Evolutionary conservation across 805 yeast genomes (phyloP), one percentile per base, ranked within the genome.

Genomic region (Candida jianshihensis): DNA sequence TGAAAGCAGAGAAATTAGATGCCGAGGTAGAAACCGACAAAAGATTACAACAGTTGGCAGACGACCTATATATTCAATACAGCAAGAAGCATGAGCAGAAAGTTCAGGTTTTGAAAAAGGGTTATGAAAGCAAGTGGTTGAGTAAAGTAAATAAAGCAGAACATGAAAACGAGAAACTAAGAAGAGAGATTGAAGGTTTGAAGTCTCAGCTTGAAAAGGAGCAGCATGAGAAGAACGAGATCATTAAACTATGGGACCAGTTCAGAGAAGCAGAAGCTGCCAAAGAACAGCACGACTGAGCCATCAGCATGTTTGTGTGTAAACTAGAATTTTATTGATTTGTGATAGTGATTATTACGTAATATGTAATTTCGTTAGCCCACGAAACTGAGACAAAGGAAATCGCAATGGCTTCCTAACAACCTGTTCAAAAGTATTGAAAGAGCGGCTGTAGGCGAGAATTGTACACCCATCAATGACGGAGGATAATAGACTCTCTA

Each of bases 21-120:
- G 65, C 68, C 20, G 79, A 77, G 37, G 55, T 56, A 19, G 74
- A 71, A 15, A 62, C 75, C 3, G 78, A 76, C 42, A 65, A 64
- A 39, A 71, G 74, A 48, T 58, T 81, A 26, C 75, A 77, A 42
- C 71, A 75, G 42, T 59, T 83, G 32, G 84, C 89, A 0, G 79
- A 76, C 40, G 85, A 79, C 46, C 61, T 84, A 10, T 83, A 83
- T 49, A 66, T 73, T 26, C 88, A 81, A 52, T 84, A 84, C 51
- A 74, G 86, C 3, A 76, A 80, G 34, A 84, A 85, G 52, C 94
- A 85, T 51, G 85, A 79, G 42, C 71, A 73, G 35, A 84, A 84
- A 55, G 81, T 84, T 8, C 68, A 69, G 12, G 70, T 75, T 22
- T 60, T 79, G 49, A 80, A 75, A 52, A 68, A 70, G 38, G 77